Percentiles rank a stretch among this genome's conserved stretches.
Evolutionary conservation across 129 eudicot species (phyloP).

Genomic region (Escallonia rubra): DNA sequence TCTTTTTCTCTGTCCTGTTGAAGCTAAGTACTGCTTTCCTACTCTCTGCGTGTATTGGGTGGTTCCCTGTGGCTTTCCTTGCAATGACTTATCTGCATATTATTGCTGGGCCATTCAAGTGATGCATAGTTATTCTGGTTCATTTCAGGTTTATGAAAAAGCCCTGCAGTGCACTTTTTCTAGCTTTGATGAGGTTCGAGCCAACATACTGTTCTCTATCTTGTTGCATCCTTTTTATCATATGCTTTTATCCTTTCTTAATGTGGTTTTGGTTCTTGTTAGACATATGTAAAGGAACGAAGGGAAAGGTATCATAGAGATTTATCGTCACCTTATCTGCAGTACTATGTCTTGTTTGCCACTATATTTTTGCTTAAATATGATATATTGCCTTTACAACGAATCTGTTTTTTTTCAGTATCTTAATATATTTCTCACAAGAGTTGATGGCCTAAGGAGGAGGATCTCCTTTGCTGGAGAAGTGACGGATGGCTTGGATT

Average conservation of each 20-base stretch:
- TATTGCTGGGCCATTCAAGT: not conserved
- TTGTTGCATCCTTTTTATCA: not conserved
- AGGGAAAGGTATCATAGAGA: not conserved
- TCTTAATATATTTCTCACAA: conserved; percentile 74
- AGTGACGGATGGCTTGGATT: conserved; percentile 41
- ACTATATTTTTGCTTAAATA: not conserved
- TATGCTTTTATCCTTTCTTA: not conserved
- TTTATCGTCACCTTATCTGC: not conserved
- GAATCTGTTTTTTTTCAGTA: conserved; percentile 54
- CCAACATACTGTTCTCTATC: not conserved
- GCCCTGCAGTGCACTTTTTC: conserved; percentile 74
- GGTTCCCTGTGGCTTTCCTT: too few species aligned
- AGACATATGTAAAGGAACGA: not conserved
- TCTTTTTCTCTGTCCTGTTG: too few species aligned
- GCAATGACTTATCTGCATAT: too few species aligned
- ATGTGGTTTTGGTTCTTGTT: not conserved
- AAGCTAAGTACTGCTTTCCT: too few species aligned
- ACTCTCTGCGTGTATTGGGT: too few species aligned
- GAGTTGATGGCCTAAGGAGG: conserved; percentile 92
- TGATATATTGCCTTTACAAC: conserved; percentile 6
- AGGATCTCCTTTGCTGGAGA: conserved; percentile 46
- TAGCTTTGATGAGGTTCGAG: conserved; percentile 76
- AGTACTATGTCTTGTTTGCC: not conserved
- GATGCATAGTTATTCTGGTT: conserved; percentile 4
- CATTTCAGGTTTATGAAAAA: conserved; percentile 77